phyloP scores from a whole-genome alignment of 495 filamentous ascomycete species.

The Daldinia grandis region DNA sequence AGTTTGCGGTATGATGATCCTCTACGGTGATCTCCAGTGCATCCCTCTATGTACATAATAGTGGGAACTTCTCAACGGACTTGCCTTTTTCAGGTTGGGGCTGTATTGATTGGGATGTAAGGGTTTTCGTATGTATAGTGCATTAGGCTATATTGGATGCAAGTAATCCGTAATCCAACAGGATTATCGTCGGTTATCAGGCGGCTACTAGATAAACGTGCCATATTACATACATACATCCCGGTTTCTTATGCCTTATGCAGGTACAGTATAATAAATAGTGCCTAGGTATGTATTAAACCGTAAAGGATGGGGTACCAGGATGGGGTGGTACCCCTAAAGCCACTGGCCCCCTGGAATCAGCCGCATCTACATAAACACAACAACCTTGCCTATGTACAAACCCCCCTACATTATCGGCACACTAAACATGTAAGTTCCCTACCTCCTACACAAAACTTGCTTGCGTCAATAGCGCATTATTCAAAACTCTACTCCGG shows the following conservation, averaged over 20 bases:
- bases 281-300: slow-evolving; percentile 3
- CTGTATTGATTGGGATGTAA: background rate
- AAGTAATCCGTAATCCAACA: slow-evolving; percentile 4
- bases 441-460: background rate
- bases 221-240: background rate
- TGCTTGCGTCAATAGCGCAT: background rate
- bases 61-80: background rate
- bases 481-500: slow-evolving; percentile 2
- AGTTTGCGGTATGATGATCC: background rate
- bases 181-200: background rate
- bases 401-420: too few relatives aligned
- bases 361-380: slow-evolving; percentile 32
- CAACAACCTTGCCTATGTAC: background rate
- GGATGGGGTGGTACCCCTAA: background rate
- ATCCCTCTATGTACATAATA: background rate
- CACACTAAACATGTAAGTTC: background rate
- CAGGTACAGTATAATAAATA: slow-evolving; percentile 4
- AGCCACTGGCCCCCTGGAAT: slow-evolving; percentile 7
- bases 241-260: background rate
- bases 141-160: background rate
- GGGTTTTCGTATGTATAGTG: background rate
- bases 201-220: too few relatives aligned
- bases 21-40: background rate
- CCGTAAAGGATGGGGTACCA: too few relatives aligned
- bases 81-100: background rate